A percentile compares a stretch with the other conserved stretches of the same genome.
Conservation (phyloP, 2,329 filamentous ascomycete genomes). For the Xylariaceae sp. region DNA sequence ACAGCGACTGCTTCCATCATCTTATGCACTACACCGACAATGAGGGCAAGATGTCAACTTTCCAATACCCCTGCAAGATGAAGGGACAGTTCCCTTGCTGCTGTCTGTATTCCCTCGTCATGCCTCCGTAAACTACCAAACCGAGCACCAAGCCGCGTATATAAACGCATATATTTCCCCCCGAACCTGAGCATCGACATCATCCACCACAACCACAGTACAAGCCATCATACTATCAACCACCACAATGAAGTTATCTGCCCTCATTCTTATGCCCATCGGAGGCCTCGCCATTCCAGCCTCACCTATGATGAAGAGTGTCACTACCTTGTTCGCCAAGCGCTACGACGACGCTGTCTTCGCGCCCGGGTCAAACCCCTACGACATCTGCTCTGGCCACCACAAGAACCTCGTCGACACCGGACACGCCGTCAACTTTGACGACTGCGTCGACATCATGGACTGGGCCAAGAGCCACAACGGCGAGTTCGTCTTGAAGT, state of each 20-base stretch:
- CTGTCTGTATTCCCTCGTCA: too few relatives aligned
- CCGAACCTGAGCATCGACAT: too few relatives aligned
- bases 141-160: too few relatives aligned
- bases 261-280: slow-evolving; percentile 5
- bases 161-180: too few relatives aligned
- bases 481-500: slow-evolving; percentile 10
- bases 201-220: too few relatives aligned
- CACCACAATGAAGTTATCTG: slow-evolving; percentile 7
- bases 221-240: too few relatives aligned
- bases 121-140: too few relatives aligned
- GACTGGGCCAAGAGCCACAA: slow-evolving; percentile 9
- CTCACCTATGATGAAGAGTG: not conserved
- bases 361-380: slow-evolving; percentile 1
- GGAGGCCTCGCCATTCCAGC: slow-evolving; percentile 1
- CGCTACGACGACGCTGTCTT: slow-evolving; percentile 3
- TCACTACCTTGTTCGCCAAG: slow-evolving; percentile 3
- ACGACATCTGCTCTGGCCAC: slow-evolving; percentile 1
- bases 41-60: too few relatives aligned
- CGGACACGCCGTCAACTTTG: slow-evolving; percentile 6
- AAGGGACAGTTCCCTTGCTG: too few relatives aligned
- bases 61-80: too few relatives aligned
- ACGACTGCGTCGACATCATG: slow-evolving; percentile 11
- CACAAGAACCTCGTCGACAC: slow-evolving; percentile 1
- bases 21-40: too few relatives aligned
- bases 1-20: too few relatives aligned